Evolutionary conservation across 495 filamentous ascomycete genomes (phyloP), one percentile per base, ranked within the genome.

Genomic region (Baudoinia panamericana): DNA sequence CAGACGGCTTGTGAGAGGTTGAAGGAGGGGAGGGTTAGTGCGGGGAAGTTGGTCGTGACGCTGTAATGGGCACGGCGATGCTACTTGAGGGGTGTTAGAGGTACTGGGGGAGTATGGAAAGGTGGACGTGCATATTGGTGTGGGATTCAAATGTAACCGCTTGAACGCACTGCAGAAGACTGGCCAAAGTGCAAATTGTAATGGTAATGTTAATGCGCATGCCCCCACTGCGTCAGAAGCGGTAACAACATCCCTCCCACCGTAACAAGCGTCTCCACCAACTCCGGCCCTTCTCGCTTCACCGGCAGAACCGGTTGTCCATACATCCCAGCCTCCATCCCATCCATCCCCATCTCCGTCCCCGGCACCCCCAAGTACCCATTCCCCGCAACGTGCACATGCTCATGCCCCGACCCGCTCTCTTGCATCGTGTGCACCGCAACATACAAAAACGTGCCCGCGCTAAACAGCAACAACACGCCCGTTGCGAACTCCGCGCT

Each of bases 341-440:
- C 39, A 8, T 20, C 15, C 13, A 25, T 24, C 22, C 28, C 32
- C 4, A 21, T 35, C 13, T 35, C 45, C 13, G 15, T 4, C 23
- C 23, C 24, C 3, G 36, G 30, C 17, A 51, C 52, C 38, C 86
- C 80, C 10, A 69, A 56, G 53, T 80, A 86, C 18, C 82, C 82
- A 54, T 84, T 86, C 19, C 57, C 55, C 28, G 58, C 53, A 6
- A 57, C 54, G 29, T 57, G 54, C 31, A 73, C 70, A 10, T 76
- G 47, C 10, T 71, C 41, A 54, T 71, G 49, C 3, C 16, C 31
- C 40, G 55, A 27, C 34, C 65, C 48, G 36, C 63, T 41, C 47
- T 93, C 85, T 56, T 88, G 84, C 85, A 96, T 94, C 2, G 86
- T 84, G 56, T 97, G 90, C 88, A 95, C 93, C 2, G 90, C 92